Conservation (phyloP, 208 protist genomes). For the Naegleria lovaniensis region DNA sequence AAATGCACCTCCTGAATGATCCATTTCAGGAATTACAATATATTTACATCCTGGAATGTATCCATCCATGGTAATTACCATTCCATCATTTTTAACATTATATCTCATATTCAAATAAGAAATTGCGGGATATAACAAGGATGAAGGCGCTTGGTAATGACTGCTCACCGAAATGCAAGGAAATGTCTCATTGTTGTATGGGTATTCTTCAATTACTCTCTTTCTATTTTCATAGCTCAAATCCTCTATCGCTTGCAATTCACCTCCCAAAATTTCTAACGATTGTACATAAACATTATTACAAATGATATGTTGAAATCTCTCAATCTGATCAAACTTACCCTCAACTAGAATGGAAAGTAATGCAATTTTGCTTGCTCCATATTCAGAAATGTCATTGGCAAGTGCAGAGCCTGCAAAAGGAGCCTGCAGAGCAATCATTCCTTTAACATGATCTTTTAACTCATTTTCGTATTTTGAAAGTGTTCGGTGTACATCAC, state of each 20-base stretch:
- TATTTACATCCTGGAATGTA: neutral
- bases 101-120: neutral
- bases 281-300: too few species aligned
- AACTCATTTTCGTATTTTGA: neutral
- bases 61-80: neutral
- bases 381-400: neutral
- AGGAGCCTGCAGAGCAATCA: neutral
- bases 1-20: neutral
- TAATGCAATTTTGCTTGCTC: neutral
- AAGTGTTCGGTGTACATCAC: neutral
- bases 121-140: neutral
- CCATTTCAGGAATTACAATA: neutral
- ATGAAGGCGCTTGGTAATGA: neutral
- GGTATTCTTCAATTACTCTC: neutral
- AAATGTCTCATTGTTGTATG: neutral
- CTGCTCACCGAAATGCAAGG: neutral
- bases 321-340: too few species aligned
- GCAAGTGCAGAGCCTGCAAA: neutral
- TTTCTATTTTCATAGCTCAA: neutral
- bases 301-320: too few species aligned
- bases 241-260: neutral
- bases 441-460: neutral
- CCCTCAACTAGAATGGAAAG: neutral
- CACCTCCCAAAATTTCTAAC: neutral
- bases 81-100: neutral